These are phyloP conservation scores for Plantago ovata DNA, from an alignment of 257 asterid genomes.

Conservation along the genomic window DNA sequence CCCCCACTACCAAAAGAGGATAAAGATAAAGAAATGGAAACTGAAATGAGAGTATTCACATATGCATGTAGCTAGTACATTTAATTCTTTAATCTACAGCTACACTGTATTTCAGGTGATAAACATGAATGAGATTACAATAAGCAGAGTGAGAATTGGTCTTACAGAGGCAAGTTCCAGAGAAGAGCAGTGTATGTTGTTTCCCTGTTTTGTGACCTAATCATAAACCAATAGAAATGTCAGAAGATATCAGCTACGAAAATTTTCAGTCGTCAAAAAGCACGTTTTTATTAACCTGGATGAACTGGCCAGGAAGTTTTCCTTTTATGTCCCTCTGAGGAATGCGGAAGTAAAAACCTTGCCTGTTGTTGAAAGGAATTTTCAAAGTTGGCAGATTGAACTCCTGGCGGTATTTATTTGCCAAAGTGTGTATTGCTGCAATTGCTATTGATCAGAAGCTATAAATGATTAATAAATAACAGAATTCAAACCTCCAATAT, in stretches of 20 bases:
- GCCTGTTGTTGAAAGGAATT: conserved; percentile 88
- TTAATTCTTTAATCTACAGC: background rate
- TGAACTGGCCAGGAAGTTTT: conserved; percentile 85
- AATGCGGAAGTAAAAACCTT: conserved; percentile 95
- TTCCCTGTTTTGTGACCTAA: conserved; percentile 91
- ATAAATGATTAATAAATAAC: conserved; percentile 25
- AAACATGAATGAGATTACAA: conserved; percentile 8
- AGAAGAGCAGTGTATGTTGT: conserved; percentile 87
- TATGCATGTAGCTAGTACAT: background rate
- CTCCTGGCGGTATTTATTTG: conserved; percentile 81
- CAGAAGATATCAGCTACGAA: conserved; percentile 16
- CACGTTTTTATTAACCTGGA: conserved; percentile 57
- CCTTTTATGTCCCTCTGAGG: conserved; percentile 86
- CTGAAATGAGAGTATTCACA: too few relatives aligned
- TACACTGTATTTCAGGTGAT: conserved; percentile 9
- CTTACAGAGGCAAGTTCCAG: conserved; percentile 93
- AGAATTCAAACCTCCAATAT: conserved; percentile 17
- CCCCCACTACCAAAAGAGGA: too few relatives aligned
- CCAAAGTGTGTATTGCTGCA: conserved; percentile 91
- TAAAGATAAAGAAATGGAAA: too few relatives aligned
- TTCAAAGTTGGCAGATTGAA: conserved; percentile 79
- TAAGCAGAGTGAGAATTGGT: conserved; percentile 20
- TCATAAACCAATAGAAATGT: conserved; percentile 25
- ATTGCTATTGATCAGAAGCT: conserved; percentile 28
- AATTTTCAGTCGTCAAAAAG: conserved; percentile 9